Evolutionary conservation across 345 rosid species (phyloP).

Genomic region (Aethionema arabicum): DNA sequence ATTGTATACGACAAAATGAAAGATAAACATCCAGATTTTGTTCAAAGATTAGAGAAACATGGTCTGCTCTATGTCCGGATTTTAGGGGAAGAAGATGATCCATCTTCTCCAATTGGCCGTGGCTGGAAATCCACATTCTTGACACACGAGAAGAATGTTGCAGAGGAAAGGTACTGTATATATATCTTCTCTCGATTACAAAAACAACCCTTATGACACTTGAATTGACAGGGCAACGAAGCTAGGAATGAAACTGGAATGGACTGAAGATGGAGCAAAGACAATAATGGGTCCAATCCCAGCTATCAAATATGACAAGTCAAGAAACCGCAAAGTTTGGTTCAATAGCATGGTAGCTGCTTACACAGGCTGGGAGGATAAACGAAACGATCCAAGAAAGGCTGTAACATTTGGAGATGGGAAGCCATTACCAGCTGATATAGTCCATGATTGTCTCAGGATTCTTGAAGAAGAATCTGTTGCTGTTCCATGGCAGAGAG

Average conservation of each 20-base stretch:
- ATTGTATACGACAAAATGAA: slow-evolving; percentile 76
- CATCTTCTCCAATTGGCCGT: slow-evolving; percentile 86
- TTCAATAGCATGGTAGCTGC: slow-evolving; percentile 94
- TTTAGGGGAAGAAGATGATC: slow-evolving; percentile 74
- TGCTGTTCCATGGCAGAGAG: slow-evolving; percentile 84
- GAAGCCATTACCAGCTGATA: slow-evolving; percentile 56
- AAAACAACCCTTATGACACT: neutral
- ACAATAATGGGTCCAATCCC: slow-evolving; percentile 87
- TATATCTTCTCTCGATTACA: neutral
- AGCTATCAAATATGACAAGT: slow-evolving; percentile 60
- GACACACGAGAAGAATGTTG: slow-evolving; percentile 66
- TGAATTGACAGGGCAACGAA: slow-evolving; percentile 59
- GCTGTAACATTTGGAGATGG: slow-evolving; percentile 80
- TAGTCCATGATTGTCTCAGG: slow-evolving; percentile 55
- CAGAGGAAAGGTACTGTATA: slow-evolving; percentile 58
- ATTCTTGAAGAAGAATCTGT: slow-evolving; percentile 80
- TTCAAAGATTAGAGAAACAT: slow-evolving; percentile 58
- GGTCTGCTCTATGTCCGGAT: slow-evolving; percentile 72
- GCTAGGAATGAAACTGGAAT: slow-evolving; percentile 78
- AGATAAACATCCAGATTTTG: slow-evolving; percentile 64
- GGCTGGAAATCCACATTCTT: slow-evolving; percentile 94
- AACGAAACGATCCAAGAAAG: slow-evolving; percentile 65
- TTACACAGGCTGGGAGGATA: slow-evolving; percentile 82
- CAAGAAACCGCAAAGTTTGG: slow-evolving; percentile 77
- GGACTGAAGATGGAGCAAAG: slow-evolving; percentile 73